Evolutionary conservation across 208 protist species (phyloP), one percentile per base, ranked within the genome.

Genomic region (Tritrichomonas foetus): DNA sequence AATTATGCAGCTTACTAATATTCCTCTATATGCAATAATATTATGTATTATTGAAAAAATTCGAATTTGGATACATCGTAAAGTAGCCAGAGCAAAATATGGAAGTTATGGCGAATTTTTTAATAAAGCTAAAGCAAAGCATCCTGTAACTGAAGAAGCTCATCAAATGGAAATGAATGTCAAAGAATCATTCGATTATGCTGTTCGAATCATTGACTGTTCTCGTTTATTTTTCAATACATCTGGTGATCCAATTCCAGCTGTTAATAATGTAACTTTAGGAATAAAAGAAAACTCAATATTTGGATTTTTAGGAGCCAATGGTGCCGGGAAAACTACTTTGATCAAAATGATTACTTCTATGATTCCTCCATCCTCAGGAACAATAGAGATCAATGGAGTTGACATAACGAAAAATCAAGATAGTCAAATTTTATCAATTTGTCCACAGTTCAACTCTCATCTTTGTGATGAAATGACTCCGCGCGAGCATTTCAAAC

Each of bases 301-400:
- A 3, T 82, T 93, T n/a, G 75, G 75, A 5, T 92, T 92, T 64
- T 72, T 92, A 33, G 93, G 94, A 36, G 94, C 49, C 3, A 94
- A 94, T 93, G 94, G 94, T 8, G 74, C 84, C 11, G 94, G 94
- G 2, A 95, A 95, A 57, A 95, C 94, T 3, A 94, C 94, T 3
- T 93, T 66, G 30, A 53, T 95, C 20, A 41, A 89, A 80, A 94
- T 94, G 61, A 47, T 95, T 39, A 82, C 33, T 25, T 75, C 75
- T 47, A 5, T 89, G 20, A 47, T 94, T 1, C 41, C 64, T 16
- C 94, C 94, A 16, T 78, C 78, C 41, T 0, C 41, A 5, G 94
- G 94, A 8, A 53, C 61, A 47, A 93, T 93, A 50, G 41, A 92
- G 16, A 92, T 92, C 14, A 61, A 92, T 36, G 49, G 50, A 36